Evolutionary conservation across 2,329 filamentous ascomycete species (phyloP).

Genomic region (Byssochlamys sp.): DNA sequence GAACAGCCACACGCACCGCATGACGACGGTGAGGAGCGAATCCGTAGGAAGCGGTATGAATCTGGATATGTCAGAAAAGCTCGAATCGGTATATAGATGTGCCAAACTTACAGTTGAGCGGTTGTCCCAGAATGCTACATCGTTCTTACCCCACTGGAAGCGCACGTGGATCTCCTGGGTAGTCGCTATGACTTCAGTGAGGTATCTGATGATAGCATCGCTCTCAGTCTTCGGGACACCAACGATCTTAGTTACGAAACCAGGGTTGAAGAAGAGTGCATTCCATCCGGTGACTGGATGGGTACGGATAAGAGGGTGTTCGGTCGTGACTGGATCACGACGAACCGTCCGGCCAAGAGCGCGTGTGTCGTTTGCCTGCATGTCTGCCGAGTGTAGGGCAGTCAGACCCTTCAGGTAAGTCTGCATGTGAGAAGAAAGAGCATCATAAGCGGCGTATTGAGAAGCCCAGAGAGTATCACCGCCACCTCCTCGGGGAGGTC

Average conservation of each 20-base stretch:
- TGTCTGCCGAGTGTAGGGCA: slow-evolving; percentile 46
- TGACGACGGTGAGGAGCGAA: slow-evolving; percentile 49
- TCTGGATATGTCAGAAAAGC: slow-evolving; percentile 22
- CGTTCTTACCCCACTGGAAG: slow-evolving; percentile 55
- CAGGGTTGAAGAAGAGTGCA: slow-evolving; percentile 50
- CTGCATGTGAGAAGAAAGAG: slow-evolving; percentile 47
- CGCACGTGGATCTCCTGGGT: slow-evolving; percentile 61
- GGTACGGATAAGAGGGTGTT: slow-evolving; percentile 50
- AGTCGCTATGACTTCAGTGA: slow-evolving; percentile 47
- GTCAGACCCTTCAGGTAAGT: slow-evolving; percentile 50
- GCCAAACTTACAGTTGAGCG: slow-evolving; percentile 39
- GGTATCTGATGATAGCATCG: slow-evolving; percentile 42
- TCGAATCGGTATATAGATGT: neutral
- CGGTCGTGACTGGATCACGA: slow-evolving; percentile 44
- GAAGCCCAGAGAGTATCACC: slow-evolving; percentile 51
- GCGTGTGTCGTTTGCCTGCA: slow-evolving; percentile 44
- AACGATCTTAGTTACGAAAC: slow-evolving; percentile 50
- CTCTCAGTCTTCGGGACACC: slow-evolving; percentile 49
- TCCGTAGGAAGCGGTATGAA: slow-evolving; percentile 48
- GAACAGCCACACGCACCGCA: slow-evolving; percentile 41
- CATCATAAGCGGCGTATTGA: slow-evolving; percentile 51
- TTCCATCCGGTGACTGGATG: slow-evolving; percentile 57
- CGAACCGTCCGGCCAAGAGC: slow-evolving; percentile 44
- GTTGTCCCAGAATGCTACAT: slow-evolving; percentile 63
- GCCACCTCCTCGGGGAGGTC: slow-evolving; percentile 46